Base-by-base conservation (phyloP, 768 basidiomycete species). In the Pisolithus orientalis region DNA sequence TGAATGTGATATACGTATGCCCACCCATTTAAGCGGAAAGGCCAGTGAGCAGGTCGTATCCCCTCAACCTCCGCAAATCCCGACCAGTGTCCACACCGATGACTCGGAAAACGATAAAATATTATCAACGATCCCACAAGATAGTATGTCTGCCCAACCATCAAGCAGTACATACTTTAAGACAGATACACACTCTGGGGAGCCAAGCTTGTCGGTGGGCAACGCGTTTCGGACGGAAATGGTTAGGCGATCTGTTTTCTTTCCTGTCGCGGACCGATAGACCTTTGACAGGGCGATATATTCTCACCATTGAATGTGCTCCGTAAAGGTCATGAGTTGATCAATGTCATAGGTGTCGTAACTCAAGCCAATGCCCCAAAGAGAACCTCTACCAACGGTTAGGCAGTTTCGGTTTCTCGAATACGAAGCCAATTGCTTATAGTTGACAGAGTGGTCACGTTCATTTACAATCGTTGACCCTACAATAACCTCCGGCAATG, bases 401-500 rank as follows among this genome's bases (percentile, higher is more conserved):
- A 28, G 70, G 54, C 25, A 50, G 51, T 38, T 24, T 16, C 25
- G 14, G 9, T 24, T 13, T 14, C 39, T 17, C 38, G 42, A 29
- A 17, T 39, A 47, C 39, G 11, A 34, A 28, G 25, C 39, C 29
- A 44, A 32, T 39, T 8, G 40, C 24, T 51, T 9, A 34, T n/a
- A 48, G 32, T 43, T 49, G 52, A 14, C 52, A 86, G 84, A 83
- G 34, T 77, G 69, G 72, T 59, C 51, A 57, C 63, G 72, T 40
- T 74, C 65, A 32, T 52, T 86, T 16, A 63, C 63, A 9, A 61
- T 87, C 14, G 71, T 77, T 7, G 85, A 87, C 57, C 76, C 79
- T 3, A 80, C 80, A 27, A 64, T 62, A 28, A 57, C 64, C n/a
- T 57, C 65, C 6, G 63, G 60, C 21, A 13, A 39, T 49, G 65